Evolutionary conservation across 768 basidiomycete species (phyloP), one percentile per base, ranked within the genome.

Genomic region (Clavaria fumosa): DNA sequence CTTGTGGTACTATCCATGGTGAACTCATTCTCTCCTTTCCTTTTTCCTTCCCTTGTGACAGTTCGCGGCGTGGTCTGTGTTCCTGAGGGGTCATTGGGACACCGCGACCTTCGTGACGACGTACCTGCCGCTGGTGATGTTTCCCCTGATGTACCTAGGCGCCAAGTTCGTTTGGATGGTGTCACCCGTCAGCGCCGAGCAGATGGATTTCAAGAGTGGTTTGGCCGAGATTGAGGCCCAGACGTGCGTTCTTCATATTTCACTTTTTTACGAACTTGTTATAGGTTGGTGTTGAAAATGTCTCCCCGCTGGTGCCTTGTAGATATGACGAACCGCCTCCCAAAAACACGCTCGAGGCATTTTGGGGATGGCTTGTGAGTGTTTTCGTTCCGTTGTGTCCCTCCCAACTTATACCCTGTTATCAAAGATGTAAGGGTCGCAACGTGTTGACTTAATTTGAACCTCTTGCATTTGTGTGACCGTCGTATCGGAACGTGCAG

Each of bases 181-280:
- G 30, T 60, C 61, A 14, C 45, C 62, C 19, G 59, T 75, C 31
- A 51, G 57, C 23, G 45, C 75, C 0, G 50, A 65, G 15, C 74
- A 91, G 23, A 90, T 96, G 83, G 91, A 95, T 58, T 90, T 91
- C 51, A 58, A 75, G 30, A 64, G 67, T 4, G 71, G 77, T 42
- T 62, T 82, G 38, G 74, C 68, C 23, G 70, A 78, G 50, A 75
- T 83, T 31, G 76, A 77, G 49, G 76, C 77, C 0, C 75, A 71
- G 2, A 66, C 63, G 64, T 70, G 47, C 43, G 65, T n/a, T n/a
- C n/a, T 59, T 19, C 4, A 7, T 4, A 17, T 42, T 23, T 26
- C 4, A 10, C 27, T 33, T 10, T 15, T 34, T 9, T 1, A 14
- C 14, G 26, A 14, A 9, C 22, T 15, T 6, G 31, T 33, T 17